Conservation (phyloP, 1,139 yeast genomes). For the Nakaseomyces sp. region DNA sequence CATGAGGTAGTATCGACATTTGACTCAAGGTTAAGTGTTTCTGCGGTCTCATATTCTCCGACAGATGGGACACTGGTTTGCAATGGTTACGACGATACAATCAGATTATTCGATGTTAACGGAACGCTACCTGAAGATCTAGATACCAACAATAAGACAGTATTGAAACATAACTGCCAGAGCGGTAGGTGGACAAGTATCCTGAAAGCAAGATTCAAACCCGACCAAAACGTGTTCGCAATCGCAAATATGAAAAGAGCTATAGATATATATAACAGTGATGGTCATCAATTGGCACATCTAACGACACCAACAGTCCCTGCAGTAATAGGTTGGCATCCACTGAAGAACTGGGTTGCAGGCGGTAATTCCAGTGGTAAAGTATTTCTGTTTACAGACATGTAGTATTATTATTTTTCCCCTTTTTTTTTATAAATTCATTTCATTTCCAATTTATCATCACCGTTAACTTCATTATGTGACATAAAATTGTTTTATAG, state of each 20-base stretch:
- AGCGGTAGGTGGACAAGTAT: slow-evolving; percentile 96
- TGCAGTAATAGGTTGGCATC: slow-evolving; percentile 78
- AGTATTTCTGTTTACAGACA: slow-evolving; percentile 45
- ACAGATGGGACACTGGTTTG: slow-evolving; percentile 65
- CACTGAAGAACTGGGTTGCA: slow-evolving; percentile 76
- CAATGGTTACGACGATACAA: slow-evolving; percentile 86
- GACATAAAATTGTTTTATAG: too few relatives aligned
- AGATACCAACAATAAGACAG: slow-evolving; percentile 41
- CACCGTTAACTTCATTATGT: too few relatives aligned
- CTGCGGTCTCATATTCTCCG: slow-evolving; percentile 78
- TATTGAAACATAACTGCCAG: slow-evolving; percentile 81
- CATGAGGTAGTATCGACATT: slow-evolving; percentile 44
- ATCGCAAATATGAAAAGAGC: slow-evolving; percentile 90
- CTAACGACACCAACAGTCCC: slow-evolving; percentile 75
- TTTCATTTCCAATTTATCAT: too few relatives aligned
- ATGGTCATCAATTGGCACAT: slow-evolving; percentile 74
- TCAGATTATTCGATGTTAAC: slow-evolving; percentile 47
- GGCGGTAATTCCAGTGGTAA: slow-evolving; percentile 98
- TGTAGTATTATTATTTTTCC: not conserved
- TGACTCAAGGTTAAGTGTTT: slow-evolving; percentile 66
- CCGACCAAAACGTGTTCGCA: slow-evolving; percentile 70
- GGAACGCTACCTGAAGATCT: slow-evolving; percentile 30
- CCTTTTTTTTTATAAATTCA: not conserved
- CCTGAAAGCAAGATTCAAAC: slow-evolving; percentile 74
- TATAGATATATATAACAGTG: slow-evolving; percentile 67